A percentile compares a stretch with the other conserved stretches of the same genome.
These are phyloP conservation scores for Eimeria zaria DNA, from an alignment of 169 alveolate species.

Conservation along the genomic window DNA sequence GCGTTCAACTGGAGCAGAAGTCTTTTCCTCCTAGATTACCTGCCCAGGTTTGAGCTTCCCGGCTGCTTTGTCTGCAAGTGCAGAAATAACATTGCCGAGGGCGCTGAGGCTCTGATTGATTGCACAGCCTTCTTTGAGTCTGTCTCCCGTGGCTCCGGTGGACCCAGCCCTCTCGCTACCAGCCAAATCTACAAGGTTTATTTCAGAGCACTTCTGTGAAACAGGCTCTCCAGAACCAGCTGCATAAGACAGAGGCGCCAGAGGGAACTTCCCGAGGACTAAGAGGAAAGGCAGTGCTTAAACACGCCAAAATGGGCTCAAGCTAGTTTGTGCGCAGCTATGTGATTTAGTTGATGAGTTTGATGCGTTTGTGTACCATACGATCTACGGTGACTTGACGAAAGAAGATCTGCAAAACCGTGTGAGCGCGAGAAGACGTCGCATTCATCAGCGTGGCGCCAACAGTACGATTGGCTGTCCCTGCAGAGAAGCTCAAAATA, in stretches of 20 bases:
- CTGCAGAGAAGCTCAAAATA: constrained; percentile 2
- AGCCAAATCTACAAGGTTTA: constrained; percentile 97
- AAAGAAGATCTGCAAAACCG: constrained; percentile 95
- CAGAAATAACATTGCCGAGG: constrained; percentile 93
- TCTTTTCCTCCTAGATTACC: neutral
- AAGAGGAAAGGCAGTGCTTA: neutral
- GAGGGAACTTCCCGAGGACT: neutral
- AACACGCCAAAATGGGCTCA: neutral
- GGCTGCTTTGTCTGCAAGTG: constrained; percentile 94
- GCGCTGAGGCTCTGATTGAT: constrained; percentile 95
- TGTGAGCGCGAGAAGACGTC: constrained; percentile 95
- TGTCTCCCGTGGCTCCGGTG: constrained; percentile 96
- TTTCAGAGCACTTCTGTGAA: constrained; percentile 92
- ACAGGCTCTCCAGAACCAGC: constrained; percentile 88
- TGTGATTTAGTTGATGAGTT: neutral
- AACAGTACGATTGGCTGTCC: constrained; percentile 91
- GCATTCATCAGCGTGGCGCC: constrained; percentile 97
- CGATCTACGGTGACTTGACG: constrained; percentile 86
- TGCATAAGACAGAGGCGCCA: constrained; percentile 89
- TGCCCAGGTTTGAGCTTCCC: constrained; percentile 91
- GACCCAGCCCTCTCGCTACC: constrained; percentile 97
- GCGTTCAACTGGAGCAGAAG: neutral
- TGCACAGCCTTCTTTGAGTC: constrained; percentile 96
- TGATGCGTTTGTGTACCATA: neutral
- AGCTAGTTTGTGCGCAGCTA: neutral